A percentile compares a stretch with the other conserved stretches of the same genome.
These are phyloP conservation scores for Fraxinus baroniana DNA, from an alignment of 305 asterid species.

Conservation along the genomic window DNA sequence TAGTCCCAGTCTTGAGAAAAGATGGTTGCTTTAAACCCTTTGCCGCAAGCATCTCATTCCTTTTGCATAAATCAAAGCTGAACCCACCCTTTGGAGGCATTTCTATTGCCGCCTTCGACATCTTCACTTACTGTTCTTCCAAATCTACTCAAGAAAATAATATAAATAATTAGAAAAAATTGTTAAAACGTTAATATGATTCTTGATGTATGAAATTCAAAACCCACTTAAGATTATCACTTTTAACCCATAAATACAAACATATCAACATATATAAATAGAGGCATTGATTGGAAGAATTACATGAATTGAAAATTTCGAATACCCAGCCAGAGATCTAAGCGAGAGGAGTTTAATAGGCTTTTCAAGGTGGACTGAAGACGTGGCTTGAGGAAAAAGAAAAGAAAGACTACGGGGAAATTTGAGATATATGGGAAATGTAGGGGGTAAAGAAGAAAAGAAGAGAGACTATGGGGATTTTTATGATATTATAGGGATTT, in stretches of 20 bases:
- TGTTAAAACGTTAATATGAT: not conserved
- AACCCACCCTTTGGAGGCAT: slow-evolving; percentile 71
- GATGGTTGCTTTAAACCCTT: slow-evolving; percentile 65
- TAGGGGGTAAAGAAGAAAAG: no score
- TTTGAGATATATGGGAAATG: no score
- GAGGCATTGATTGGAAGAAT: not conserved
- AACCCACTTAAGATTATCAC: not conserved
- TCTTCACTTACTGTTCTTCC: not conserved
- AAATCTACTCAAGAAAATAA: not conserved
- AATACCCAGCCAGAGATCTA: slow-evolving; percentile 16
- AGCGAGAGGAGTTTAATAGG: not conserved
- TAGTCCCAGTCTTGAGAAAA: slow-evolving; percentile 87
- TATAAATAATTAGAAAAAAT: not conserved
- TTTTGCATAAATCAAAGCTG: slow-evolving; percentile 73
- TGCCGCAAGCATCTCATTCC: slow-evolving; percentile 73
- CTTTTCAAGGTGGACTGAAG: not conserved
- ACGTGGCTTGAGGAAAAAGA: slow-evolving; percentile 40
- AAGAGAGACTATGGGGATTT: no score
- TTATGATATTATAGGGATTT: no score
- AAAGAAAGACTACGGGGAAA: not conserved
- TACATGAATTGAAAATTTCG: slow-evolving; percentile 16
- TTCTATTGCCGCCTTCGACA: slow-evolving; percentile 37
- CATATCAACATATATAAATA: not conserved
- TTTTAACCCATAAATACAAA: not conserved
- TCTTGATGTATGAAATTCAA: not conserved